A percentile compares a stretch with the other conserved stretches of the same genome.
These are phyloP conservation scores for Chloranthus sessilifolius DNA, from an alignment of 164 flowering plant genomes.

Conservation along the genomic window DNA sequence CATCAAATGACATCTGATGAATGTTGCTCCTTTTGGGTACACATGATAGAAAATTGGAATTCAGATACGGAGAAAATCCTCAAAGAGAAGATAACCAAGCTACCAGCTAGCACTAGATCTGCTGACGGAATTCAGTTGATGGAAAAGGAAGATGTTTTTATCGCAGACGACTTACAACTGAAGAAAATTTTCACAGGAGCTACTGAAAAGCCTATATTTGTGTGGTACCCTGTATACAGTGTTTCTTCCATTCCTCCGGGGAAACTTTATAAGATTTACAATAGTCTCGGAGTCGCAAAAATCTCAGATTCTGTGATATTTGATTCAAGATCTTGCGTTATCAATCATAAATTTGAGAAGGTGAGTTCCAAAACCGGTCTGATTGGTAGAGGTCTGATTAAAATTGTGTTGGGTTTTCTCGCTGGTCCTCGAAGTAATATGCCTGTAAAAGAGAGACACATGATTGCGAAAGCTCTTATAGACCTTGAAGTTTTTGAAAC, in stretches of 20 bases:
- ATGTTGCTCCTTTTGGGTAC: conserved; percentile 12
- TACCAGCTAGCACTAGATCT: conserved; percentile 16
- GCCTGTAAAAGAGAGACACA: too few species aligned
- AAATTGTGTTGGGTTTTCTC: too few species aligned
- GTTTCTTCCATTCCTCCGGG: not conserved
- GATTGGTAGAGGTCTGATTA: too few species aligned
- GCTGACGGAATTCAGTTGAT: conserved; percentile 5
- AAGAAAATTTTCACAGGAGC: not conserved
- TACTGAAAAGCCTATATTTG: conserved; percentile 4
- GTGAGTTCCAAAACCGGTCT: too few species aligned
- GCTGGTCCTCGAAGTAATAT: too few species aligned
- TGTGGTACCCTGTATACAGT: conserved; percentile 5
- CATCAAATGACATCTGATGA: conserved; percentile 3
- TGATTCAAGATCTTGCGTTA: too few species aligned
- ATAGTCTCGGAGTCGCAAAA: conserved; percentile 6
- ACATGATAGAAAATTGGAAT: conserved; percentile 5
- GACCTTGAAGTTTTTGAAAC: too few species aligned
- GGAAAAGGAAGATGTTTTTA: not conserved
- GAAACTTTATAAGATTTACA: conserved; percentile 8
- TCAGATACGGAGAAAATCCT: not conserved
- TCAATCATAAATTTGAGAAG: too few species aligned
- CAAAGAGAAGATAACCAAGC: conserved; percentile 6
- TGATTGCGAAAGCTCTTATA: too few species aligned
- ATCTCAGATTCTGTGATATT: conserved; percentile 12
- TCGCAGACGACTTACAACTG: conserved; percentile 10